phyloP scores from a whole-genome alignment of 2,329 filamentous ascomycete species.

The Zymoseptoria crescenta region DNA sequence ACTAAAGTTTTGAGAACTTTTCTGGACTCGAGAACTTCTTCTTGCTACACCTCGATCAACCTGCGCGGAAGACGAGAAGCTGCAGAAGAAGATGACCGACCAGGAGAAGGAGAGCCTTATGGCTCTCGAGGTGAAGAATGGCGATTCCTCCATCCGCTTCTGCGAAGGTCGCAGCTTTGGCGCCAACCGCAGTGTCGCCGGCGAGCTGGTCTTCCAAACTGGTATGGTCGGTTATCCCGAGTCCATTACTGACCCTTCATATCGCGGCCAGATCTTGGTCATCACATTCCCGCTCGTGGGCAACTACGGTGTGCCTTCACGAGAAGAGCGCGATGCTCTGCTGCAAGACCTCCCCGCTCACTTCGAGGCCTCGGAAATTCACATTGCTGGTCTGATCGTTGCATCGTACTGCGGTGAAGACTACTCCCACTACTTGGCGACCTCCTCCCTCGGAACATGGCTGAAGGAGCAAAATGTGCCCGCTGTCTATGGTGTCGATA shows the following conservation, averaged over 20 bases:
- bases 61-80: constrained; percentile 6
- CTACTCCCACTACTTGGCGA: constrained; percentile 87
- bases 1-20: neutral
- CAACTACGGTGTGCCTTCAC: constrained; percentile 93
- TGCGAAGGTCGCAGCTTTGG: constrained; percentile 97
- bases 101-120: constrained; percentile 37
- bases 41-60: neutral
- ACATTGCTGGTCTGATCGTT: constrained; percentile 84
- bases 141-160: constrained; percentile 49
- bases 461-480: constrained; percentile 92
- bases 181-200: constrained; percentile 85
- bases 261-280: constrained; percentile 88
- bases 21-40: neutral
- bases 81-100: constrained; percentile 19
- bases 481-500: constrained; percentile 92
- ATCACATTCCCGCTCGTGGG: constrained; percentile 92
- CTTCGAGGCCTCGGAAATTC: constrained; percentile 88
- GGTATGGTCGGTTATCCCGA: constrained; percentile 99
- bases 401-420: constrained; percentile 91
- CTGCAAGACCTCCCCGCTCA: constrained; percentile 80
- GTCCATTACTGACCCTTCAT: constrained; percentile 79
- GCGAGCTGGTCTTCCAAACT: constrained; percentile 98
- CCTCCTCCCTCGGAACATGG: constrained; percentile 87
- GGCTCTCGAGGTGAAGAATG: constrained; percentile 88
- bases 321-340: constrained; percentile 75